phyloP scores from a whole-genome alignment of 257 asterid species.

The Echites panduratus region DNA sequence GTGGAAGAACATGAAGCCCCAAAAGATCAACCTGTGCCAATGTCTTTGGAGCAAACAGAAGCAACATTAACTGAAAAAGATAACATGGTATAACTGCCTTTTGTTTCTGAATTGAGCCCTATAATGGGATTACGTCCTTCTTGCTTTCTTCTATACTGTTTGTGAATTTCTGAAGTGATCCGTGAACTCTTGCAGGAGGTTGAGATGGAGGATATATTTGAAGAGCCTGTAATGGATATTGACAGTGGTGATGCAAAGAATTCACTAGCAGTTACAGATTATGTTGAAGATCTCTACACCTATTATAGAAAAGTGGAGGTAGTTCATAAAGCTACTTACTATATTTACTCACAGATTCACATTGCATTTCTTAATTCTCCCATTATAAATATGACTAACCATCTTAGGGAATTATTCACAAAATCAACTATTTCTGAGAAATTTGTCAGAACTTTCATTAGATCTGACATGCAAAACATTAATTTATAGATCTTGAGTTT shows the following conservation, averaged over 20 bases:
- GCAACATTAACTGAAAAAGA: conserved; percentile 31
- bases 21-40: conserved; percentile 70
- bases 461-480: not conserved
- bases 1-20: conserved; percentile 35
- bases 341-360: not conserved
- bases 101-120: too few relatives aligned
- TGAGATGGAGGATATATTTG: conserved; percentile 88
- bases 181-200: conserved; percentile 46
- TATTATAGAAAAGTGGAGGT: conserved; percentile 85
- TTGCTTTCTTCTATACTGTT: not conserved
- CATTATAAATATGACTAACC: not conserved
- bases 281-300: conserved; percentile 65
- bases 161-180: not conserved
- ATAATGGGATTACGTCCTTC: not conserved
- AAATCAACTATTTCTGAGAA: not conserved
- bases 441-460: not conserved
- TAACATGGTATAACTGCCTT: conserved; percentile 40
- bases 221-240: conserved; percentile 61
- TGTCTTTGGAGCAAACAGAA: conserved; percentile 66
- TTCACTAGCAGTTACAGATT: conserved; percentile 72
- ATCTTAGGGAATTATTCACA: not conserved
- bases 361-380: not conserved
- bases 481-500: not conserved
- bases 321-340: not conserved
- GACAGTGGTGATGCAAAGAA: conserved; percentile 59